These are phyloP conservation scores for Ilyonectria robusta DNA, from an alignment of 2,329 filamentous ascomycete genomes.

Conservation along the genomic window DNA sequence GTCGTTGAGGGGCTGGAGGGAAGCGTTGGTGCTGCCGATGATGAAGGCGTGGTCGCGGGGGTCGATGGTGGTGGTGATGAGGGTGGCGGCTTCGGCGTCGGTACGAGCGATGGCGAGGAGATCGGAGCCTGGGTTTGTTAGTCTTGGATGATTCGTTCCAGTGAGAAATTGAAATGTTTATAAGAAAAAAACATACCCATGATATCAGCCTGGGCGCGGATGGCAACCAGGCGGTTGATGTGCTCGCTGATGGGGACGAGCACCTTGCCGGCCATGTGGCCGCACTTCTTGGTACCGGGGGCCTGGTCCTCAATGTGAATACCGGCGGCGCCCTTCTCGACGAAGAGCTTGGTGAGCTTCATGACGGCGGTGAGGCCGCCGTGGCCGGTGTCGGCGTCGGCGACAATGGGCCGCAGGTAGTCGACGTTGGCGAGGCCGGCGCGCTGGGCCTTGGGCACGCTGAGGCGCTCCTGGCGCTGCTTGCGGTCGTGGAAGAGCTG, in stretches of 20 bases:
- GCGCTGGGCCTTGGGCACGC: constrained; percentile 80
- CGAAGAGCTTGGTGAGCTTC: constrained; percentile 98
- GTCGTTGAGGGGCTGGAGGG: constrained; percentile 87
- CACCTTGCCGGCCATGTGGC: constrained; percentile 99
- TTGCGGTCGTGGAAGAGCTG: constrained; percentile 99
- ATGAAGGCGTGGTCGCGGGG: constrained; percentile 96
- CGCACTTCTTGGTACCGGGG: constrained; percentile 98
- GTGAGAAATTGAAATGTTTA: background rate
- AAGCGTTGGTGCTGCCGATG: constrained; percentile 88
- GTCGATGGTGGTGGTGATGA: constrained; percentile 97
- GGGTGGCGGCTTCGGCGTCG: constrained; percentile 96
- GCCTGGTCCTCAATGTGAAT: constrained; percentile 99
- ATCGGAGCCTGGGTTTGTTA: constrained; percentile 72
- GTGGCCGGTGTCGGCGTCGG: constrained; percentile 97
- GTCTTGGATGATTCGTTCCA: background rate
- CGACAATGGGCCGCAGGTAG: constrained; percentile 95
- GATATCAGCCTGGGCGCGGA: constrained; percentile 97
- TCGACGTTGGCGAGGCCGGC: constrained; percentile 84
- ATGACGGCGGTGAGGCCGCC: constrained; percentile 98
- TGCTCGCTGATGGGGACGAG: constrained; percentile 97
- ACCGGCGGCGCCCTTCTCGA: constrained; percentile 96
- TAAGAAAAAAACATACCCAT: constrained; percentile 75
- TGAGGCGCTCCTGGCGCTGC: constrained; percentile 94
- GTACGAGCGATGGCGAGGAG: constrained; percentile 93
- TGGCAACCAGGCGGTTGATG: constrained; percentile 97